Evolutionary conservation across 306 rosid genomes (phyloP).

Genomic region (Lablab purpureus): DNA sequence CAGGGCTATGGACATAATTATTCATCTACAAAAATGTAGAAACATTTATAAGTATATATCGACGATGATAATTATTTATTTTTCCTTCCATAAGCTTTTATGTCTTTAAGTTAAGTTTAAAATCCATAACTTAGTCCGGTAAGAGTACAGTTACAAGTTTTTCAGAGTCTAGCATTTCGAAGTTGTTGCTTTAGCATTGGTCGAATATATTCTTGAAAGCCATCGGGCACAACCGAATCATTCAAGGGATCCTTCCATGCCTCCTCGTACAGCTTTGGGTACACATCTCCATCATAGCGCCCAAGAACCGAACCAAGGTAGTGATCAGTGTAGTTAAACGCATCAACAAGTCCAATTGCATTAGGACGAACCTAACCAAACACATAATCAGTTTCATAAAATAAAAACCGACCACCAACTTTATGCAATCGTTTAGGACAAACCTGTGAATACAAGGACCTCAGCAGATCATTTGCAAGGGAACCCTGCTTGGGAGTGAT

Average conservation of each 20-base stretch:
- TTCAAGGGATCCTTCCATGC: conserved; percentile 99
- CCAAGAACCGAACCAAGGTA: conserved; percentile 91
- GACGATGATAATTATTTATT: conserved; percentile 11
- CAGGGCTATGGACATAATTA: neutral
- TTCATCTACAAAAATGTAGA: neutral
- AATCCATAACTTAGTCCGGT: conserved; percentile 9
- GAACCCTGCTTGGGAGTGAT: conserved; percentile 83
- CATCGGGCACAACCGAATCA: conserved; percentile 87
- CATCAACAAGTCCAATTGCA: conserved; percentile 83
- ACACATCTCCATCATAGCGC: conserved; percentile 88
- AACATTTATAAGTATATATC: neutral
- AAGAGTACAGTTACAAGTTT: neutral
- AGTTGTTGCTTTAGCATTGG: conserved; percentile 95
- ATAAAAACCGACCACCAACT: conserved; percentile 22
- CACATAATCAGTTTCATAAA: conserved; percentile 31
- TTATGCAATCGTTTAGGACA: conserved; percentile 37
- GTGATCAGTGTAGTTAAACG: conserved; percentile 91
- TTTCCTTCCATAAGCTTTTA: conserved; percentile 23
- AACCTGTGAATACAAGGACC: conserved; percentile 91
- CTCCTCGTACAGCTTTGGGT: conserved; percentile 88
- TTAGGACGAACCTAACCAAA: conserved; percentile 84
- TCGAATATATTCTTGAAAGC: conserved; percentile 76
- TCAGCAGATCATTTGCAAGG: conserved; percentile 83
- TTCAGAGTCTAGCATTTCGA: conserved; percentile 87
- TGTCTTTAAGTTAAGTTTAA: conserved; percentile 15